phyloP scores from a whole-genome alignment of 805 yeast species.

The Saccharomycopsis sp. region DNA sequence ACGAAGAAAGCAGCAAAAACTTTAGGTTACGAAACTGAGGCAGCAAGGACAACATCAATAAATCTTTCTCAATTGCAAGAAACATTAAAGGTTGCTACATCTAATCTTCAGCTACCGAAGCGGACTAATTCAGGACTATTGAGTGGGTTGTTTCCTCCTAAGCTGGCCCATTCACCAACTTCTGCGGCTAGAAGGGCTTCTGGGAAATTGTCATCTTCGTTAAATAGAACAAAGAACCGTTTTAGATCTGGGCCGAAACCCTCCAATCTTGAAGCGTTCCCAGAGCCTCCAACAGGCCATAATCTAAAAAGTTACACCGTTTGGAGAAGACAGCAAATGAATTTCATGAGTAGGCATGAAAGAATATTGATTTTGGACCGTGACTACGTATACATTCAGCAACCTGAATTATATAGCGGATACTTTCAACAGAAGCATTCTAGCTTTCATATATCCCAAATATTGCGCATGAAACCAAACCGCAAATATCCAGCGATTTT shows the following conservation, averaged over 20 bases:
- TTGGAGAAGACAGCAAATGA: conserved; percentile 82
- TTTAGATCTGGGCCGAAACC: conserved; percentile 3
- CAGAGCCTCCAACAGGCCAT: conserved; percentile 31
- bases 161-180: conserved; percentile 21
- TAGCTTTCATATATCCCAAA: conserved; percentile 77
- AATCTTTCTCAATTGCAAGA: neutral
- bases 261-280: conserved; percentile 9
- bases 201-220: conserved; percentile 12
- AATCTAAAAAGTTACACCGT: conserved; percentile 79
- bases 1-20: conserved; percentile 34
- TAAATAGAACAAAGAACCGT: conserved; percentile 7
- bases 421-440: conserved; percentile 60
- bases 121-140: neutral
- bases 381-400: conserved; percentile 84
- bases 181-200: conserved; percentile 7
- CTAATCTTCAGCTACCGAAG: neutral
- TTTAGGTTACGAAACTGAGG: conserved; percentile 2
- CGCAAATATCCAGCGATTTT: conserved; percentile 70
- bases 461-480: conserved; percentile 68
- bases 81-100: neutral
- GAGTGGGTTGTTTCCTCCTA: conserved; percentile 25
- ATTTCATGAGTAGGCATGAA: conserved; percentile 73
- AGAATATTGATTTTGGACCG: conserved; percentile 86
- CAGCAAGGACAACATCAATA: neutral
- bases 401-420: conserved; percentile 47